Evolutionary conservation across 768 basidiomycete species (phyloP).

Genomic region (Boletales sp.): DNA sequence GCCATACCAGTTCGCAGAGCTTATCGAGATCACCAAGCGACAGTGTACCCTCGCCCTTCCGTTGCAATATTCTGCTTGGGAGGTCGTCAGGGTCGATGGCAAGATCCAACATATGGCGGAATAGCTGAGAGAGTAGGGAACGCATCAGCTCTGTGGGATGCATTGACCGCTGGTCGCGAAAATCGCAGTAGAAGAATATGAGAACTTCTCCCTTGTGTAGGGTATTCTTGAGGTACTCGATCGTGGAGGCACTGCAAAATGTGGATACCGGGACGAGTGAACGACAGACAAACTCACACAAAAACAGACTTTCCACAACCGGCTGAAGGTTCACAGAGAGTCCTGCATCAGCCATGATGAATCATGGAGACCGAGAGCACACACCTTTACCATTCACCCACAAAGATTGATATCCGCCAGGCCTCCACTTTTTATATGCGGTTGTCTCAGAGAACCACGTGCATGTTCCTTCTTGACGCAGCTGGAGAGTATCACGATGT

Average conservation of each 20-base stretch:
- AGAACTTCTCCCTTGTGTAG: background rate
- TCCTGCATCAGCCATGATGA: background rate
- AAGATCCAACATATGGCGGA: background rate
- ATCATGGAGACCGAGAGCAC: background rate
- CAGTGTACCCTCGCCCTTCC: background rate
- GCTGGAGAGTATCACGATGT: background rate
- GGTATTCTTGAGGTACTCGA: background rate
- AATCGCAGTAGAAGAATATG: constrained; percentile 12
- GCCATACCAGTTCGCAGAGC: background rate
- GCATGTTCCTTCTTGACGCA: background rate
- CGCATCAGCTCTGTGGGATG: background rate
- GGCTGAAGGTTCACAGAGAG: background rate
- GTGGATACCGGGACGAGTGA: background rate
- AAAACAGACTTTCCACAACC: background rate
- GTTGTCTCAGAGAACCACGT: background rate
- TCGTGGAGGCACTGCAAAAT: background rate
- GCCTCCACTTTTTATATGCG: background rate
- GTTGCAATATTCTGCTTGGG: background rate
- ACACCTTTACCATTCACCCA: background rate
- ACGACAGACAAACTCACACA: background rate
- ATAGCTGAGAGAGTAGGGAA: constrained; percentile 6
- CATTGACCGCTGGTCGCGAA: background rate
- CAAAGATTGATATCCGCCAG: background rate
- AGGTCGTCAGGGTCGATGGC: background rate
- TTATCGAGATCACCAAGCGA: background rate